phyloP scores from a whole-genome alignment of 352 stramenopile genomes.

The Phytopythium kandeliae region DNA sequence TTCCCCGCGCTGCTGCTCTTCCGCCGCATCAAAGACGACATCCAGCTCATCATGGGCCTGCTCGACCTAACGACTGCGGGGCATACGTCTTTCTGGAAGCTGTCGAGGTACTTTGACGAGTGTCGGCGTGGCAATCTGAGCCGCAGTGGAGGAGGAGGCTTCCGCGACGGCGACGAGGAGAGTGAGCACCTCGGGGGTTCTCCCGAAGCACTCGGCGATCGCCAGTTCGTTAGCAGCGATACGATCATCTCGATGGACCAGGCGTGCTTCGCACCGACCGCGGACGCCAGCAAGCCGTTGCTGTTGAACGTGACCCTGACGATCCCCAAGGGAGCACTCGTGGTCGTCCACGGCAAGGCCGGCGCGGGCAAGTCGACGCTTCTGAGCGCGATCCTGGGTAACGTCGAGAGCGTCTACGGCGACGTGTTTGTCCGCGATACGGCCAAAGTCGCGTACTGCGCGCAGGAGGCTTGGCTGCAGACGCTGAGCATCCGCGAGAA shows the following conservation, averaged over 20 bases:
- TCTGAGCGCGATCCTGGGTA: slow-evolving; percentile 38
- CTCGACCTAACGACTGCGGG: slow-evolving; percentile 19
- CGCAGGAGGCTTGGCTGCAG: slow-evolving; percentile 94
- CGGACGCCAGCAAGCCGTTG: slow-evolving; percentile 27
- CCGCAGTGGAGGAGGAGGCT: no score
- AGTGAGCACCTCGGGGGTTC: background rate
- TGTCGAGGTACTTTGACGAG: slow-evolving; percentile 16
- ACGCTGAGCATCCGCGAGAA: slow-evolving; percentile 96
- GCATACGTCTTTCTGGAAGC: slow-evolving; percentile 18
- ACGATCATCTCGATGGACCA: slow-evolving; percentile 29
- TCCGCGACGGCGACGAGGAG: background rate
- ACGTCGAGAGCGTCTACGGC: slow-evolving; percentile 36
- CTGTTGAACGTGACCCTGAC: slow-evolving; percentile 46
- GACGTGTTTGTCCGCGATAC: slow-evolving; percentile 25
- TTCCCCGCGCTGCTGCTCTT: slow-evolving; percentile 31
- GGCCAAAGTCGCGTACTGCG: slow-evolving; percentile 68
- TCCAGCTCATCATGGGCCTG: slow-evolving; percentile 19
- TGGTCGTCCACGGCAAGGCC: slow-evolving; percentile 53
- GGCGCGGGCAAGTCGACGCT: slow-evolving; percentile 63
- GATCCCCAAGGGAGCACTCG: slow-evolving; percentile 36
- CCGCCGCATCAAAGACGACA: slow-evolving; percentile 24
- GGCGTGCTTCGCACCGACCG: slow-evolving; percentile 34
- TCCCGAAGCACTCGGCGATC: background rate
- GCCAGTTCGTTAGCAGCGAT: no score
- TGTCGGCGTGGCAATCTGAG: background rate